Evolutionary conservation across 139 green algal species (phyloP).

Genomic region (Medakamo hakoo): DNA sequence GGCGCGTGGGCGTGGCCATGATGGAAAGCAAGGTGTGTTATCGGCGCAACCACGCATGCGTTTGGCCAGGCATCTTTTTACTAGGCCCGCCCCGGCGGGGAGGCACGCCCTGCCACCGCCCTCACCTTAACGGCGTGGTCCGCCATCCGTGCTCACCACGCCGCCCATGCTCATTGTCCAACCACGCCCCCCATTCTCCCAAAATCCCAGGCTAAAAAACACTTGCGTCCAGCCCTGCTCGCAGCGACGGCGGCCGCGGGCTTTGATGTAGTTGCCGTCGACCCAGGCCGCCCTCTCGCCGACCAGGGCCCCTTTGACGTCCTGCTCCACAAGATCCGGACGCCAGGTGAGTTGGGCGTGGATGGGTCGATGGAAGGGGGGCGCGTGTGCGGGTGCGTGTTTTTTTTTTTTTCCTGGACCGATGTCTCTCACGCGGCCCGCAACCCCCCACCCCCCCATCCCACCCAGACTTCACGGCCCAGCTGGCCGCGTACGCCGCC

Average conservation of each 20-base stretch:
- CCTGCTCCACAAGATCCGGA: slow-evolving; percentile 58
- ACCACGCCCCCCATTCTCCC: no score
- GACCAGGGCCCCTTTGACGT: slow-evolving; percentile 45
- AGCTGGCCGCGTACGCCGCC: slow-evolving; percentile 33
- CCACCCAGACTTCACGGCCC: slow-evolving; percentile 50
- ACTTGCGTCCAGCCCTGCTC: slow-evolving; percentile 32
- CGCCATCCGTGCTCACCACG: slow-evolving; percentile 10
- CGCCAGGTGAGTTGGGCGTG: slow-evolving; percentile 23
- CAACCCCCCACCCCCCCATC: no score
- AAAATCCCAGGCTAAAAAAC: slow-evolving; percentile 20
- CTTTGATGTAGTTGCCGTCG: slow-evolving; percentile 32
- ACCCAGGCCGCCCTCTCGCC: slow-evolving; percentile 25
- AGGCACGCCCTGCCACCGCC: neutral
- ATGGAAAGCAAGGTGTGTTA: neutral
- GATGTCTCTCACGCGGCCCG: no score
- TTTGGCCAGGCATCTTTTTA: neutral
- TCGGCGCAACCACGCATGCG: no score
- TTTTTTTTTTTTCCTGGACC: neutral
- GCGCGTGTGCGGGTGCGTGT: neutral
- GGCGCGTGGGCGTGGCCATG: neutral
- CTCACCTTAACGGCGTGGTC: neutral
- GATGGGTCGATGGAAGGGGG: neutral
- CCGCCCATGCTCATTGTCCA: no score
- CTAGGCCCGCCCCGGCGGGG: no score
- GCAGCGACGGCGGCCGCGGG: slow-evolving; percentile 14